phyloP scores from a whole-genome alignment of 1,139 yeast genomes.

The Zygosaccharomyces pseudobailii region DNA sequence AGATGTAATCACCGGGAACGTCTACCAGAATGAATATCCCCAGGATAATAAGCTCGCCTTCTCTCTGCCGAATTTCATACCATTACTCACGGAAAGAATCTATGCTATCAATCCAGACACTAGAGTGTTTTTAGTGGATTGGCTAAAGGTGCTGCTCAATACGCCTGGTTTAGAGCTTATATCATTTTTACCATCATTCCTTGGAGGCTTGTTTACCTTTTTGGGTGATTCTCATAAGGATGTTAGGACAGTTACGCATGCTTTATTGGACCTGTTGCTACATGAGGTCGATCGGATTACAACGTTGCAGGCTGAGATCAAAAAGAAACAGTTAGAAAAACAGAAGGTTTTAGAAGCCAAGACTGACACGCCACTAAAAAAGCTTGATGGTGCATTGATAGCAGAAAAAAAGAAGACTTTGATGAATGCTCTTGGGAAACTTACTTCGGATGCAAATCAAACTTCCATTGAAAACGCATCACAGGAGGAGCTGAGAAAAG shows the following conservation, averaged over 20 bases:
- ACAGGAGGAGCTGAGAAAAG: constrained; percentile 7
- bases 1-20: constrained; percentile 43
- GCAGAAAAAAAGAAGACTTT: constrained; percentile 34
- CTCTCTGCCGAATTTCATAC: constrained; percentile 82
- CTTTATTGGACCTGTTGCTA: constrained; percentile 66
- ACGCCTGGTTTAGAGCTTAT: constrained; percentile 89
- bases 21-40: constrained; percentile 60
- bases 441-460: constrained; percentile 18
- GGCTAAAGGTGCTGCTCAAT: constrained; percentile 87
- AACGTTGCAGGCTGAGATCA: constrained; percentile 46
- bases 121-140: constrained; percentile 82
- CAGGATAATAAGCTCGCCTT: constrained; percentile 67
- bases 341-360: constrained; percentile 8
- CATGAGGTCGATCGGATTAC: constrained; percentile 76
- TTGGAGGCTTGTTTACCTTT: constrained; percentile 79
- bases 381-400: constrained; percentile 30
- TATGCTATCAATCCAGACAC: constrained; percentile 92
- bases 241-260: constrained; percentile 80
- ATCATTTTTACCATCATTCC: constrained; percentile 80
- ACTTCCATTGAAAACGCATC: constrained; percentile 11
- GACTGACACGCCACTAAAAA: constrained; percentile 18
- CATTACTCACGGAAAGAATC: constrained; percentile 82
- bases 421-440: constrained; percentile 26
- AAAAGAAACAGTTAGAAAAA: constrained; percentile 18
- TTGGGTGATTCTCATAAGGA: constrained; percentile 82